Evolutionary conservation across 108 stramenopile genomes (phyloP), one percentile per base, ranked within the genome.

Genomic region (Fistulifera pelliculosa): DNA sequence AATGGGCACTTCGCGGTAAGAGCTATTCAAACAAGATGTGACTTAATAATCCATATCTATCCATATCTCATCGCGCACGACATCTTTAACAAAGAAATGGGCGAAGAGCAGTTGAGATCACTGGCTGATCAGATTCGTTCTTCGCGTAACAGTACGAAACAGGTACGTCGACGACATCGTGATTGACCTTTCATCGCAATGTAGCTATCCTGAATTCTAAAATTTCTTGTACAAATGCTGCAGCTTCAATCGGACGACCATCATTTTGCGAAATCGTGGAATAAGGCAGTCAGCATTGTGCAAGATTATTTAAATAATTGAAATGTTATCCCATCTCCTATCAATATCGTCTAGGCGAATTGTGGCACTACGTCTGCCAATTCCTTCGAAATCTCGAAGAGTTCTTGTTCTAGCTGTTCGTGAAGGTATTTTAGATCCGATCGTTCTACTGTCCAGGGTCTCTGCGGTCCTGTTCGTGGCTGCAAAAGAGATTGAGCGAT

Each of bases 1-100:
- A 73, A 62, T 84, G 83, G 83, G 58, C 60, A 24, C 31, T 84
- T 24, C 40, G 31, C 51, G 27, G 51, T 38, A 40, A 1, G 38
- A 22, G 11, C 21, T 18, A 45, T 2, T 45, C 2, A 22, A 18
- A 8, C 7, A 22, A 8, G 21, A 5, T 45, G 11, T 45, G 44
- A 10, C 44, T 18, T 10, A 45, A 45, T 11, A 10, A 45, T 8
- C 21, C 11, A 5, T 3, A 45, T 11, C 11, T 45, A 11, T 11
- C n/a, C n/a, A n/a, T n/a, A n/a, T 18, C 21, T 45, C 21, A 22
- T 45, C 19, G 3, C 2, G 11, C 3, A 18, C 11, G 5, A 21
- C 11, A 4, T 50, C 26, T 11, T 15, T 22, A 2, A 22, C 2
- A 23, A 15, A 50, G 49, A 50, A 24, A 22, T 26, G 8, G 49